A percentile compares a stretch with the other conserved stretches of the same genome.
Conservation (phyloP, 768 basidiomycete species). For the Pleurotus citrinopileatus region DNA sequence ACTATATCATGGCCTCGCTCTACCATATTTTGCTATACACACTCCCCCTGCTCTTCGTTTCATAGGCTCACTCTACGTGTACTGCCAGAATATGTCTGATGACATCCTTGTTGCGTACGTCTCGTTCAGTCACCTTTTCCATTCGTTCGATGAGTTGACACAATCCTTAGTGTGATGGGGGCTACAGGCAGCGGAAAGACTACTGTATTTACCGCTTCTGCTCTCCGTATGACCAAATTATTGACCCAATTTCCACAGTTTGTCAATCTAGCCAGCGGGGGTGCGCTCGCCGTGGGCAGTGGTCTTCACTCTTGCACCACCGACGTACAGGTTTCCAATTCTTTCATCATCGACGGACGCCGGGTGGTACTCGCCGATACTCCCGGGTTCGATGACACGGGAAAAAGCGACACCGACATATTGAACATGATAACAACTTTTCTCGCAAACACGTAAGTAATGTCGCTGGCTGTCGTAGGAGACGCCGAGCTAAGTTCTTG, state of each 20-base stretch:
- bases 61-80: too few relatives aligned
- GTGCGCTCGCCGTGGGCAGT: slow-evolving; percentile 30
- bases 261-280: slow-evolving; percentile 37
- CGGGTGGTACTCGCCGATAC: slow-evolving; percentile 37
- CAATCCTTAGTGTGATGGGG: slow-evolving; percentile 11
- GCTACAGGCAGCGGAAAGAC: slow-evolving; percentile 18
- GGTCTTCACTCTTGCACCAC: slow-evolving; percentile 38
- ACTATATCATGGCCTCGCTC: too few relatives aligned
- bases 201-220: slow-evolving; percentile 6
- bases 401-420: slow-evolving; percentile 29
- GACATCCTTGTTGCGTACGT: slow-evolving; percentile 18
- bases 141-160: background rate
- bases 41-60: too few relatives aligned
- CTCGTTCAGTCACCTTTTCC: background rate
- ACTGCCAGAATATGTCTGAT: too few relatives aligned
- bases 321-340: slow-evolving; percentile 24
- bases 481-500: slow-evolving; percentile 12
- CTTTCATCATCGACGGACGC: slow-evolving; percentile 27
- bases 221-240: too few relatives aligned
- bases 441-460: slow-evolving; percentile 20
- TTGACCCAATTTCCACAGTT: too few relatives aligned
- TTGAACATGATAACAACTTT: slow-evolving; percentile 29
- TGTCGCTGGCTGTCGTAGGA: slow-evolving; percentile 19
- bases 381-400: slow-evolving; percentile 42
- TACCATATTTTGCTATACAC: too few relatives aligned